Evolutionary conservation across 2,329 filamentous ascomycete species (phyloP), one percentile per base, ranked within the genome.

Genomic region (Teratosphaeria gauchensis): DNA sequence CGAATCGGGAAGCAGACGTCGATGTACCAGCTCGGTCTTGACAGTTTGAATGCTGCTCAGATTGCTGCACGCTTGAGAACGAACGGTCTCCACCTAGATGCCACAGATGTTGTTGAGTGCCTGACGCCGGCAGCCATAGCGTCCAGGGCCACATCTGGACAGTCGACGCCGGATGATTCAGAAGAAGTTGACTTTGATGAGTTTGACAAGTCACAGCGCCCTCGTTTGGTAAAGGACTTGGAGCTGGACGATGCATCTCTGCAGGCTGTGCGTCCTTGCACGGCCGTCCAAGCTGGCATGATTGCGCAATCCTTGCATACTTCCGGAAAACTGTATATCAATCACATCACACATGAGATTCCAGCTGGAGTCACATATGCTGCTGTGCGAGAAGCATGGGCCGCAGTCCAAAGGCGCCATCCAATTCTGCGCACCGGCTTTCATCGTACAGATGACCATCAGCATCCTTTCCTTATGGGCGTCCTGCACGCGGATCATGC

Each of bases 1-100:
- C 75, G 74, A 0, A 85, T 96, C 53, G 66, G 70, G 3, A 79
- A 78, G 12, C 69, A 80, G 9, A 90, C 84, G 0, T 90, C 89
- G 0, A 90, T 97, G 54, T 95, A 92, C 66, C 85, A 88, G 59
- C 82, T 96, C n/a, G 92, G 92, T 0, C 76, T 96, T 3, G 92
- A 96, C 72, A 96, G 92, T 69, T 94, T 97, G 67, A 92, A 88
- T 61, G 89, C 90, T 0, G 80, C 84, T 16, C 91, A 96, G 67
- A 78, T 96, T 9, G 89, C 90, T 0, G 80, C 83, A 1, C 75
- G 80, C 30, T 76, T 96, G 16, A 83, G 87, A 19, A 81, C 78
- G 46, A 67, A 79, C 19, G 85, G 84, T 0, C 75, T 84, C 46
- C 67, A 71, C 1, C 73, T 91, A 0, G 83, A 84, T 1, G 85